Conservation (phyloP, 108 stramenopile species). For the Asterionellopsis glacialis region DNA sequence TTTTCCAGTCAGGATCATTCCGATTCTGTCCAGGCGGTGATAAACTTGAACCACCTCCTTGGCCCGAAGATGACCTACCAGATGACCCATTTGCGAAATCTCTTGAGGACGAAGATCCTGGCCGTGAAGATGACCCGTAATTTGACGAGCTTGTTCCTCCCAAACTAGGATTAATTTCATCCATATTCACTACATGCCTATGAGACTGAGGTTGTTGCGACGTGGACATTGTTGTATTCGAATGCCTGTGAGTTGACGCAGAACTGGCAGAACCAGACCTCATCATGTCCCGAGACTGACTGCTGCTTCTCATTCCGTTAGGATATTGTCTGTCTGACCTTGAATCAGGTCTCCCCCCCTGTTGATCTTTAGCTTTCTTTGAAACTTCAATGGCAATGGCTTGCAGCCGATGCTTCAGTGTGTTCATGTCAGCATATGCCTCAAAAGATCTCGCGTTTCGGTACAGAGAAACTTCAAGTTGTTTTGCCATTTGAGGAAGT, state of each 20-base stretch:
- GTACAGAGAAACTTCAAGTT: constrained; percentile 92
- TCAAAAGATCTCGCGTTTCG: constrained; percentile 84
- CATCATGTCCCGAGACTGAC: constrained; percentile 7
- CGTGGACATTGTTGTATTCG: neutral
- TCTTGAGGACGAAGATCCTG: constrained; percentile 5
- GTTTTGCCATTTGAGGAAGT: constrained; percentile 94
- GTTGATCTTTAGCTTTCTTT: constrained; percentile 45
- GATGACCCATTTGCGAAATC: neutral
- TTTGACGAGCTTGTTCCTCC: neutral
- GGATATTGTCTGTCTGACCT: neutral
- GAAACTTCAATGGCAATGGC: constrained; percentile 86
- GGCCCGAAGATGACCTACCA: neutral
- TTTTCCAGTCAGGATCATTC: constrained; percentile 81
- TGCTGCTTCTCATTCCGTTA: constrained; percentile 9
- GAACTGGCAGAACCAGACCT: neutral
- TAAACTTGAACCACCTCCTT: neutral
- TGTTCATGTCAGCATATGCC: constrained; percentile 80
- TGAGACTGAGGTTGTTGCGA: neutral
- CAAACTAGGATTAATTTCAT: constrained; percentile 24
- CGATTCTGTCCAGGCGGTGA: constrained; percentile 20
- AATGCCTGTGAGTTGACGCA: constrained; percentile 2
- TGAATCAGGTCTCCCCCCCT: constrained; percentile 3
- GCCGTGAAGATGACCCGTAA: too few relatives aligned
- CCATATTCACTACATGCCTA: constrained; percentile 15
- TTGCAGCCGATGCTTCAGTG: constrained; percentile 88